Percentiles rank a stretch among this genome's conserved stretches.
These are phyloP conservation scores for Phytophthora lateralis DNA, from an alignment of 352 stramenopile genomes.

Conservation along the genomic window DNA sequence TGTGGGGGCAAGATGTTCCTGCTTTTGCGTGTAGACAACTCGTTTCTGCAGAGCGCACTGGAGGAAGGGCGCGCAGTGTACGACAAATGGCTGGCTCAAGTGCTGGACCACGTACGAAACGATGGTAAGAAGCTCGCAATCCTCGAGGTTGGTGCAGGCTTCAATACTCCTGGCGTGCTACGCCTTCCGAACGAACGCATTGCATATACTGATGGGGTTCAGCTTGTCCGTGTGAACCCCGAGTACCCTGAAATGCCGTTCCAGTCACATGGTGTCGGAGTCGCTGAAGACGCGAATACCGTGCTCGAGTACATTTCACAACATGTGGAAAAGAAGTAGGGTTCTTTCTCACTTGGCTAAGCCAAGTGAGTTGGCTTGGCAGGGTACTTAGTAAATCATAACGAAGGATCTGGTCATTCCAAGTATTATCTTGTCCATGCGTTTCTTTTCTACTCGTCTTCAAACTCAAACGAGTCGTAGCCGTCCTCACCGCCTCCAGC, in stretches of 20 bases:
- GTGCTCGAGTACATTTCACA: conserved; percentile 46
- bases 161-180: conserved; percentile 73
- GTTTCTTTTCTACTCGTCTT: conserved; percentile 43
- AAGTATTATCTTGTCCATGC: conserved; percentile 2
- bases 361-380: too few relatives aligned
- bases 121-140: conserved; percentile 67
- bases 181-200: conserved; percentile 62
- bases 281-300: conserved; percentile 50
- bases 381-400: conserved; percentile 11
- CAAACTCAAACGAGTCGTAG: conserved; percentile 83
- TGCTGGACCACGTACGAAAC: conserved; percentile 36
- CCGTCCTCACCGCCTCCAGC: conserved; percentile 63
- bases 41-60: conserved; percentile 57
- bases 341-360: too few relatives aligned
- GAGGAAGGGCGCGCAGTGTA: conserved; percentile 41
- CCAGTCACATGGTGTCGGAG: conserved; percentile 51
- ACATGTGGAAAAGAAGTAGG: conserved; percentile 9
- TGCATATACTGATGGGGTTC: conserved; percentile 43
- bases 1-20: conserved; percentile 61
- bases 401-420: conserved; percentile 15
- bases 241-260: conserved; percentile 60
- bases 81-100: conserved; percentile 43
- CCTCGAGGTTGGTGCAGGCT: conserved; percentile 70
- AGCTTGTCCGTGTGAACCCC: conserved; percentile 64
- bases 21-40: conserved; percentile 49